These are phyloP conservation scores for Sequoiadendron giganteum DNA, from an alignment of 75 land plant genomes.

Conservation along the genomic window DNA sequence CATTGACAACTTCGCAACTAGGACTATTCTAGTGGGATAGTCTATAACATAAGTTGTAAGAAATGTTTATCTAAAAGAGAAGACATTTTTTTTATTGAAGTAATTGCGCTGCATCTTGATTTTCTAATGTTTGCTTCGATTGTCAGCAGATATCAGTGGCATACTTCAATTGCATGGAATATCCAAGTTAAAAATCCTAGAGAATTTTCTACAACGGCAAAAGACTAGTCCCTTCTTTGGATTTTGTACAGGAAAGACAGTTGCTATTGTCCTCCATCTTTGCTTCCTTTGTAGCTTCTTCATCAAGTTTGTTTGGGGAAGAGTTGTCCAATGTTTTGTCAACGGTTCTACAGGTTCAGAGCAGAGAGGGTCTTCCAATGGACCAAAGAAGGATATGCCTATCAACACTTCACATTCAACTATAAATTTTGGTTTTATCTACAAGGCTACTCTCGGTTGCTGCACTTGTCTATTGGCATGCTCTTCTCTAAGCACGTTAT, in stretches of 20 bases:
- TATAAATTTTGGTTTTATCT: conserved; percentile 22
- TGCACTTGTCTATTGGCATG: conserved; percentile 23
- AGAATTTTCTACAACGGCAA: conserved; percentile 4
- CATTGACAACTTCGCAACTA: not conserved
- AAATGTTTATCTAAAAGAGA: not conserved
- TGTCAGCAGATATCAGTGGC: not conserved
- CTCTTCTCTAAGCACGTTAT: conserved; percentile 22
- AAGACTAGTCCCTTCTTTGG: not conserved
- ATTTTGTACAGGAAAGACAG: conserved; percentile 7
- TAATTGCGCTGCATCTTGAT: not conserved
- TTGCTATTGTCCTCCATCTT: conserved; percentile 20
- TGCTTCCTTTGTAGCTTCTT: conserved; percentile 18
- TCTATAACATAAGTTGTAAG: not conserved
- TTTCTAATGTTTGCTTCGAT: not conserved
- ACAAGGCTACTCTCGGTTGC: conserved; percentile 32
- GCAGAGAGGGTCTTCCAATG: not conserved
- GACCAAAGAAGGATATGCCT: not conserved
- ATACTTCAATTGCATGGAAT: not conserved
- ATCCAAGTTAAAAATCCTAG: conserved; percentile 7
- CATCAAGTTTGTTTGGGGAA: conserved; percentile 18
- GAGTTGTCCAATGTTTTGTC: not conserved
- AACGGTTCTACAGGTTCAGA: not conserved
- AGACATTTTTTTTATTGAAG: not conserved
- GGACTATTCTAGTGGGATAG: not conserved
- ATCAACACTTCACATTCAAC: not conserved